These are phyloP conservation scores for Sarocladium brachiariae DNA, from an alignment of 2,329 filamentous ascomycete species.

Conservation along the genomic window DNA sequence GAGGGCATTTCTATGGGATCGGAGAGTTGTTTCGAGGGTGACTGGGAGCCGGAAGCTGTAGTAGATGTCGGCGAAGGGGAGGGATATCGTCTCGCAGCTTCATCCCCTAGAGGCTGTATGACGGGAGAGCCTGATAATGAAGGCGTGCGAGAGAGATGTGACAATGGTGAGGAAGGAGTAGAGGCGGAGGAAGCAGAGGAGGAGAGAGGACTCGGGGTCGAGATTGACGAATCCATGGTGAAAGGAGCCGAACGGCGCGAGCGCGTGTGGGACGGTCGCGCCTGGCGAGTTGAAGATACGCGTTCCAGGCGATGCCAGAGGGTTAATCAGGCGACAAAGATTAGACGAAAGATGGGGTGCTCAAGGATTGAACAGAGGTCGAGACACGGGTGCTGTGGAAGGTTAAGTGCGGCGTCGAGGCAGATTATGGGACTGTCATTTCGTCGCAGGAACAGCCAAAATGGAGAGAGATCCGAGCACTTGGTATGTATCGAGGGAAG, in stretches of 20 bases:
- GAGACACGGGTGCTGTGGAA: background rate
- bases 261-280: slow-evolving; percentile 10
- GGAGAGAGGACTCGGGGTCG: slow-evolving; percentile 19
- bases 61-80: slow-evolving; percentile 40
- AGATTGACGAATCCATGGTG: slow-evolving; percentile 19
- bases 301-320: background rate
- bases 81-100: slow-evolving; percentile 40
- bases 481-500: no score
- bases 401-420: background rate
- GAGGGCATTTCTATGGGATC: slow-evolving; percentile 25
- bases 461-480: no score
- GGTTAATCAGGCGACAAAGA: background rate
- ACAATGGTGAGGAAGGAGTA: slow-evolving; percentile 47
- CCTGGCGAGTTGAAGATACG: background rate
- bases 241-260: slow-evolving; percentile 2
- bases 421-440: slow-evolving; percentile 7
- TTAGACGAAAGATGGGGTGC: slow-evolving; percentile 3
- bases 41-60: slow-evolving; percentile 41
- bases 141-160: slow-evolving; percentile 45
- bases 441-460: background rate
- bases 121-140: slow-evolving; percentile 40
- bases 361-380: background rate
- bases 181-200: slow-evolving; percentile 30
- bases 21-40: slow-evolving; percentile 41
- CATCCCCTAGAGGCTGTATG: slow-evolving; percentile 20